phyloP scores from a whole-genome alignment of 352 stramenopile species.

The Globisporangium takayamanum region DNA sequence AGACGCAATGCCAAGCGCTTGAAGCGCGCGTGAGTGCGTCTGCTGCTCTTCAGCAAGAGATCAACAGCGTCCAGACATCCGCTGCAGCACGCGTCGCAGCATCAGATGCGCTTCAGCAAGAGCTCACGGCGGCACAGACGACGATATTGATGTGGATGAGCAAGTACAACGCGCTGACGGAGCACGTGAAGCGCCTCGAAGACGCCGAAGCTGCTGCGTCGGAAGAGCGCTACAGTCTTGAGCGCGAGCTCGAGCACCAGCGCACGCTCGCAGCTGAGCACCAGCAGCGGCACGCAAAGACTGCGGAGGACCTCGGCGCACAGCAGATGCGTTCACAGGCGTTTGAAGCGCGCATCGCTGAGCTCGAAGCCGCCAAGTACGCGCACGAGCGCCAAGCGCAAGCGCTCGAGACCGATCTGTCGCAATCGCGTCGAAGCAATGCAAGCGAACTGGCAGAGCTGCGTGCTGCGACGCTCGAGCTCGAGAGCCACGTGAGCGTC shows the following conservation, averaged over 20 bases:
- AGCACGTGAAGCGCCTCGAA: slow-evolving; percentile 30
- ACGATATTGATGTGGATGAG: slow-evolving; percentile 67
- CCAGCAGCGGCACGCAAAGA: neutral
- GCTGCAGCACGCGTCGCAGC: neutral
- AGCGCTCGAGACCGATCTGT: slow-evolving; percentile 7
- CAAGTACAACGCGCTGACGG: slow-evolving; percentile 39
- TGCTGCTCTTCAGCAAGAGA: neutral
- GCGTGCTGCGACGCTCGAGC: slow-evolving; percentile 1
- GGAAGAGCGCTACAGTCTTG: slow-evolving; percentile 27
- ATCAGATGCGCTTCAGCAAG: slow-evolving; percentile 16
- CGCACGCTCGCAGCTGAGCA: neutral
- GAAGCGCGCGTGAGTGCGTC: neutral
- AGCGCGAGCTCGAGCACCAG: slow-evolving; percentile 16
- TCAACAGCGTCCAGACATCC: neutral
- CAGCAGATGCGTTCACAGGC: slow-evolving; percentile 3
- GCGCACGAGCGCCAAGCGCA: slow-evolving; percentile 1
- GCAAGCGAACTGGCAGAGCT: slow-evolving; percentile 8
- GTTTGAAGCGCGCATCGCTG: slow-evolving; percentile 13
- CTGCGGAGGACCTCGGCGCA: neutral
- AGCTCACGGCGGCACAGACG: slow-evolving; percentile 47
- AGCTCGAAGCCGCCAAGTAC: slow-evolving; percentile 1
- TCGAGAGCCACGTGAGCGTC: slow-evolving; percentile 10
- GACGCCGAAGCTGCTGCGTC: slow-evolving; percentile 17
- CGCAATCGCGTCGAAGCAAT: slow-evolving; percentile 14
- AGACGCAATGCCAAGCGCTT: neutral